These are phyloP conservation scores for Pelargonium myrrhifolium DNA, from an alignment of 441 rosid species.

Conservation along the genomic window DNA sequence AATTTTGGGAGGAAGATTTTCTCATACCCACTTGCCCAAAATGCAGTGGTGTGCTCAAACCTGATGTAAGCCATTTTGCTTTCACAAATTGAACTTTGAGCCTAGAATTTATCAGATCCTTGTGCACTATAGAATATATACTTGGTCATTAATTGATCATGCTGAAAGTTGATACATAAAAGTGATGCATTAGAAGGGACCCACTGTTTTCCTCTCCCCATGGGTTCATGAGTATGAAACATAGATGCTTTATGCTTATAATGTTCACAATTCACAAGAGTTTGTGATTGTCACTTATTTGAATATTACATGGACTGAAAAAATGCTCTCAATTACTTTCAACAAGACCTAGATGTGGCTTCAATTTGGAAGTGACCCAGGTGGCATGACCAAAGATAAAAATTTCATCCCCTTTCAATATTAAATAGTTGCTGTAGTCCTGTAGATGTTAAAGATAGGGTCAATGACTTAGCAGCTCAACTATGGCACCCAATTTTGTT, in stretches of 20 bases:
- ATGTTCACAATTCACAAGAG: neutral
- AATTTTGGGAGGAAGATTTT: constrained; percentile 91
- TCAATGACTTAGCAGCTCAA: neutral
- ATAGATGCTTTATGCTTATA: neutral
- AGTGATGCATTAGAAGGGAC: neutral
- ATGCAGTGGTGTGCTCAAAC: constrained; percentile 76
- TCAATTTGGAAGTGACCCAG: neutral
- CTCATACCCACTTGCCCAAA: constrained; percentile 67
- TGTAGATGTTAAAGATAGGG: no score
- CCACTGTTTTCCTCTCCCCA: neutral
- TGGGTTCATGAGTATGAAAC: neutral
- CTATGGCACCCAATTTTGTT: neutral
- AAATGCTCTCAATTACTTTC: neutral
- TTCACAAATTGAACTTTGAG: constrained; percentile 1
- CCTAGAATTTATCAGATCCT: neutral
- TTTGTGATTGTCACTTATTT: neutral
- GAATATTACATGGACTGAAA: neutral
- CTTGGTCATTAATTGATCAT: neutral
- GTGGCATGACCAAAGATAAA: neutral
- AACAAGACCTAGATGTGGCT: neutral
- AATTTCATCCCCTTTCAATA: neutral
- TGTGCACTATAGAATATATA: neutral
- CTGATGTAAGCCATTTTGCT: constrained; percentile 53
- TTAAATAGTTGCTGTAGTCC: no score
- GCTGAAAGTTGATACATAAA: neutral